Evolutionary conservation across 371 early-diverging fungal genomes (phyloP).

Genomic region (Zopfochytrium polystomum): DNA sequence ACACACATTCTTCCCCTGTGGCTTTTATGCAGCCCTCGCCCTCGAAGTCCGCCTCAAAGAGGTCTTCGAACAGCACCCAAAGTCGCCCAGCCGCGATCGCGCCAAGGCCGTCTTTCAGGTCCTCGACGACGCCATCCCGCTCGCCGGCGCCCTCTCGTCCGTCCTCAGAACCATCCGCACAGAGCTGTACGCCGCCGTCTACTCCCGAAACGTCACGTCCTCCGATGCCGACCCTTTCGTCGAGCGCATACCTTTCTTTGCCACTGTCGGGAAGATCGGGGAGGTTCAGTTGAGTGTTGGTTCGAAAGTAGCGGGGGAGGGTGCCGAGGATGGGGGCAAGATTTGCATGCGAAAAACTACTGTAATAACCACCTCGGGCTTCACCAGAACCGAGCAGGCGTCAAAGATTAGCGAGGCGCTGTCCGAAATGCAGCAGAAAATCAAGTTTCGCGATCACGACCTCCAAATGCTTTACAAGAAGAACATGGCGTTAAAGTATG

Average conservation of each 20-base stretch:
- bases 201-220: slow-evolving; percentile 38
- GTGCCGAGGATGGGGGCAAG: background rate
- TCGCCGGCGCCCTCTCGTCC: slow-evolving; percentile 26
- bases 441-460: slow-evolving; percentile 49
- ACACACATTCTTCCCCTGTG: too few species aligned
- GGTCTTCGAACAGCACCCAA: slow-evolving; percentile 31
- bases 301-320: background rate
- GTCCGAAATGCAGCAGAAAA: slow-evolving; percentile 38
- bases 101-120: slow-evolving; percentile 31
- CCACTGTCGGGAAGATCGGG: slow-evolving; percentile 26
- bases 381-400: slow-evolving; percentile 1
- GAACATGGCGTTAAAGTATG: slow-evolving; percentile 43
- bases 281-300: slow-evolving; percentile 26
- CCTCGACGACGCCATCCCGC: slow-evolving; percentile 35
- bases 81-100: slow-evolving; percentile 29
- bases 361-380: slow-evolving; percentile 2
- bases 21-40: slow-evolving; percentile 35
- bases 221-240: slow-evolving; percentile 31
- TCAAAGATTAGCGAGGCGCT: slow-evolving; percentile 9
- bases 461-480: slow-evolving; percentile 41
- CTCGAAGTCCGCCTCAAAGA: slow-evolving; percentile 47
- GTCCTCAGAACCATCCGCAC: slow-evolving; percentile 32
- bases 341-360: background rate
- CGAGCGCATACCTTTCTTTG: slow-evolving; percentile 44
- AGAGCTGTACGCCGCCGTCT: slow-evolving; percentile 39